These are phyloP conservation scores for Acer yangbiense DNA, from an alignment of 345 rosid species.

Conservation along the genomic window DNA sequence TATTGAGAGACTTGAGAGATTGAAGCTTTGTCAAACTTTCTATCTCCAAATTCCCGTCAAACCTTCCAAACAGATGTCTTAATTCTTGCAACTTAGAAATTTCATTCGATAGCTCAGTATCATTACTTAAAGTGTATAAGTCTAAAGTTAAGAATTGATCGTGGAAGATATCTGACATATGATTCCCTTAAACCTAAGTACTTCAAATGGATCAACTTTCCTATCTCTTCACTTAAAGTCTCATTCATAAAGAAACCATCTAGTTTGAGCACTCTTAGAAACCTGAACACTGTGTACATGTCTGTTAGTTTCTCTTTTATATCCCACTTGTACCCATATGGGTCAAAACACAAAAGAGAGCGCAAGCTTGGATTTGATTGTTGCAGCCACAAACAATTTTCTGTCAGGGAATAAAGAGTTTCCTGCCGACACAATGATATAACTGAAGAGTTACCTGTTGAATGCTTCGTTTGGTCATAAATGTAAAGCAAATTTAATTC, in stretches of 20 bases:
- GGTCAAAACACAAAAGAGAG: constrained; percentile 14
- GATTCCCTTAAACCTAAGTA: constrained; percentile 30
- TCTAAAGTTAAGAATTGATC: constrained; percentile 14
- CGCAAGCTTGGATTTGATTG: not conserved
- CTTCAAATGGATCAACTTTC: constrained; percentile 25
- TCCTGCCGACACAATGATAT: not conserved
- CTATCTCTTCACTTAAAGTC: constrained; percentile 20
- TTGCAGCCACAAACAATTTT: not conserved
- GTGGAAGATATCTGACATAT: constrained; percentile 8
- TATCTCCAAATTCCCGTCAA: too few relatives aligned
- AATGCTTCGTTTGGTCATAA: not conserved
- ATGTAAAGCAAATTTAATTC: constrained; percentile 23
- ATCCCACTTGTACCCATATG: not conserved
- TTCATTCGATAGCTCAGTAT: too few relatives aligned
- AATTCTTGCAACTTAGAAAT: too few relatives aligned
- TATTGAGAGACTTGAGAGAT: too few relatives aligned
- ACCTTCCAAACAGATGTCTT: too few relatives aligned
- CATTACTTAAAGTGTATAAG: accelerated
- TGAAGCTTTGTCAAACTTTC: too few relatives aligned
- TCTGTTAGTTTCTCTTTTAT: not conserved
- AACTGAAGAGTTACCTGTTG: not conserved
- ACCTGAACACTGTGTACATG: not conserved
- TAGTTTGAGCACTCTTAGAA: constrained; percentile 24
- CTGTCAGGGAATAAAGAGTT: not conserved
- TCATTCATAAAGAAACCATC: not conserved